Evolutionary conservation across 305 asterid species (phyloP).

Genomic region (Plantago coronopus): DNA sequence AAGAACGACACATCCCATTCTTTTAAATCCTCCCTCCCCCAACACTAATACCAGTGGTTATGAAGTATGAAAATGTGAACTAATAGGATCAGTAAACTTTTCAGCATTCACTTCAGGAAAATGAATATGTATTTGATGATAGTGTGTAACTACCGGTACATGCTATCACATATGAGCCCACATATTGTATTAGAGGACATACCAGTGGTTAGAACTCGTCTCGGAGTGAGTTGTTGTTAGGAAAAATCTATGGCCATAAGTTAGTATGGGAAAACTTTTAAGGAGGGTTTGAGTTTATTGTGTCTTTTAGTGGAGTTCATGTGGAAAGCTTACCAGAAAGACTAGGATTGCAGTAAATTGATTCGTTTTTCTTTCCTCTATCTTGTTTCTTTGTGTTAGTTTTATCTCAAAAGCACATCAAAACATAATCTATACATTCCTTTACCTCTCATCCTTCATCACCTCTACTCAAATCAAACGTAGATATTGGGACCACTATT

Average conservation of each 20-base stretch:
- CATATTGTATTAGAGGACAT: too few species aligned
- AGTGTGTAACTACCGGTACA: too few species aligned
- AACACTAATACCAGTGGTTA: too few species aligned
- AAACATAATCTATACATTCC: conserved; percentile 22
- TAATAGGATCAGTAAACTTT: too few species aligned
- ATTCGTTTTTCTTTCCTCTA: background rate
- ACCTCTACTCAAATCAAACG: conserved; percentile 27
- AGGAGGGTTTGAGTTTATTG: conserved; percentile 25
- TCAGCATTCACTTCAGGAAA: too few species aligned
- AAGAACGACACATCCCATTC: too few species aligned
- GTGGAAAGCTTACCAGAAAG: conserved; percentile 33
- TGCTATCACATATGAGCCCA: too few species aligned
- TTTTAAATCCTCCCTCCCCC: too few species aligned
- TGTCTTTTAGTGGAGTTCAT: conserved; percentile 47
- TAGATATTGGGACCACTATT: conserved; percentile 42
- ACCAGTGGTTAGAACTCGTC: too few species aligned
- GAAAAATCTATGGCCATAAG: conserved; percentile 6
- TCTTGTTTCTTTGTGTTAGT: conserved; percentile 7
- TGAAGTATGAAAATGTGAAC: too few species aligned
- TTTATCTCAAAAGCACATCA: conserved; percentile 21
- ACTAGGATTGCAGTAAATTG: background rate
- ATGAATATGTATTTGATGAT: too few species aligned
- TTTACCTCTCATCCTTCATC: conserved; percentile 28
- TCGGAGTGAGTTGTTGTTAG: background rate
- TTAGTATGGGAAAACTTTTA: conserved; percentile 22